phyloP scores from a whole-genome alignment of 1,284 basidiomycete genomes.

The Pyrrhoderma lamaoense region DNA sequence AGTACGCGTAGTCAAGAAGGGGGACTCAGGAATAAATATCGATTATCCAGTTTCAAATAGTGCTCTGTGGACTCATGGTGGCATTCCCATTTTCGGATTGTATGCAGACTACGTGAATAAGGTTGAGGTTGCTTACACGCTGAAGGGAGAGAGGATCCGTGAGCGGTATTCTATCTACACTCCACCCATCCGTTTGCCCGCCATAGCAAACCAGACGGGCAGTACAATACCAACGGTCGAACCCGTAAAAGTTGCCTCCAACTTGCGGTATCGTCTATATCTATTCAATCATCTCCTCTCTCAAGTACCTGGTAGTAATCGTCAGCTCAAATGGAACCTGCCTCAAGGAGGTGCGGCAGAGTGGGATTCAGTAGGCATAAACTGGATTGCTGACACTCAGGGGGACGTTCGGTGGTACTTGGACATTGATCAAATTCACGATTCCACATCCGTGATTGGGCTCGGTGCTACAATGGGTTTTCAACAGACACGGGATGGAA shows the following conservation, averaged over 20 bases:
- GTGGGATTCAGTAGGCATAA: conserved; percentile 5
- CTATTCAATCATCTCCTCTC: conserved; percentile 4
- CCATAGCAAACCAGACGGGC: conserved; percentile 2
- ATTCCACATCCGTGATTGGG: not conserved
- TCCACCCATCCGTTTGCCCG: not conserved
- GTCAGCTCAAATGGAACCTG: conserved; percentile 1
- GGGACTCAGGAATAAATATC: not conserved
- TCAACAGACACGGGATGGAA: conserved; percentile 7
- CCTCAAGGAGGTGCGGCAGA: conserved; percentile 4
- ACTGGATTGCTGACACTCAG: conserved; percentile 6
- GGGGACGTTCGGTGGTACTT: conserved; percentile 6
- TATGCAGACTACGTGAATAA: conserved; percentile 4
- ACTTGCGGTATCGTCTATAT: not conserved
- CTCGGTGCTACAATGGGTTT: conserved; percentile 4
- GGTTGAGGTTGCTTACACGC: conserved; percentile 6
- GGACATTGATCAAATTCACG: conserved; percentile 6
- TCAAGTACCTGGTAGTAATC: not conserved
- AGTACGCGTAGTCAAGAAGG: conserved; percentile 2
- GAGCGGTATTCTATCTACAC: conserved; percentile 5
- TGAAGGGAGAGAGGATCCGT: conserved; percentile 2
- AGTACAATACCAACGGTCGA: conserved; percentile 1
- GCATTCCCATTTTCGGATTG: conserved; percentile 3
- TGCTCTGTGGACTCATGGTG: conserved; percentile 6
- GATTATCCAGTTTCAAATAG: conserved; percentile 6
- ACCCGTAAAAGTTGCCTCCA: not conserved